Evolutionary conservation across 208 protist genomes (phyloP).

Genomic region (Sergeia podlipaevii): DNA sequence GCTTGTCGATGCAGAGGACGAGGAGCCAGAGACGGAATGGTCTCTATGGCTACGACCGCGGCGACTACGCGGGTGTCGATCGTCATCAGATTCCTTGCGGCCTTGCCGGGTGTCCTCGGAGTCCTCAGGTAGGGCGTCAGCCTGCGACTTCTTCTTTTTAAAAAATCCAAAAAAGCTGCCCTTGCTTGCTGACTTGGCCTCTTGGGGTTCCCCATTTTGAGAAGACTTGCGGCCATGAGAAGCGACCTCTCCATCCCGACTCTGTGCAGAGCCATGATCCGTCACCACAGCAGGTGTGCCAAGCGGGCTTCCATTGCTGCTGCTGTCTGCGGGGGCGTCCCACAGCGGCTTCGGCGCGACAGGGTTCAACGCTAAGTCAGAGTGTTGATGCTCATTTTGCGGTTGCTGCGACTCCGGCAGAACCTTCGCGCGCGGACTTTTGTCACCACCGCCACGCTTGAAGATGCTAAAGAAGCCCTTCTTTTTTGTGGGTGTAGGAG

Average conservation of each 20-base stretch:
- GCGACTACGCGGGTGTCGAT: no score
- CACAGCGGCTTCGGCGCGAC: neutral
- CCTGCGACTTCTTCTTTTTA: neutral
- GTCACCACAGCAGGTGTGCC: neutral
- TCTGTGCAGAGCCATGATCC: neutral
- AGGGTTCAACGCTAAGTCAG: neutral
- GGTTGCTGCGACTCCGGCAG: neutral
- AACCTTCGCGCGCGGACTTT: neutral
- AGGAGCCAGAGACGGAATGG: no score
- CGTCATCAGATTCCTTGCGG: no score
- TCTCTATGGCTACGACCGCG: no score
- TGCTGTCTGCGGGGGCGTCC: neutral
- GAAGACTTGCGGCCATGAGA: neutral
- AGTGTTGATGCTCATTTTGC: neutral
- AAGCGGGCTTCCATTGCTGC: neutral
- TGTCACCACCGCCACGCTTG: neutral
- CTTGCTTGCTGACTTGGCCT: neutral
- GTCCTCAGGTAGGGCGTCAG: neutral
- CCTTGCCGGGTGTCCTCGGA: no score
- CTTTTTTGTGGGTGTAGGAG: neutral
- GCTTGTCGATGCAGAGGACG: neutral
- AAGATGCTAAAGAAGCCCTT: neutral
- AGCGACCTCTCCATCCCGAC: neutral
- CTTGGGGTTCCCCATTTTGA: neutral
- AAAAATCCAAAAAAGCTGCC: no score